A percentile compares a stretch with the other conserved stretches of the same genome.
These are phyloP conservation scores for Tolypocladium album DNA, from an alignment of 2,329 filamentous ascomycete species.

Conservation along the genomic window DNA sequence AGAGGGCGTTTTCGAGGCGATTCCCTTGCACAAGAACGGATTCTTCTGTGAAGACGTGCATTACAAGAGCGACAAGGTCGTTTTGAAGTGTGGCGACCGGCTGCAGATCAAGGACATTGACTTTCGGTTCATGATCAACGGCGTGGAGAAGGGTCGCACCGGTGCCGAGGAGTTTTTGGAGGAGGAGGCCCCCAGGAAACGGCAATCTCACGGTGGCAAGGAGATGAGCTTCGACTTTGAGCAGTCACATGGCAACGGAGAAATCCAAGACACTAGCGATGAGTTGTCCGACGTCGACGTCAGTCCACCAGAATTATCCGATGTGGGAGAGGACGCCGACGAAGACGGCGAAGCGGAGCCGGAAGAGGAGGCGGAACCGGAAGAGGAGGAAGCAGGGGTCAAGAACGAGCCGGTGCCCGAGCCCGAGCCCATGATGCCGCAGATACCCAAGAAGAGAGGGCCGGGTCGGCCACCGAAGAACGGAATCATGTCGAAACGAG, in stretches of 20 bases:
- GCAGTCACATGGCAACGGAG: constrained; percentile 45
- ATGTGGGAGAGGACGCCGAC: constrained; percentile 16
- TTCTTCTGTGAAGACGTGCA: constrained; percentile 55
- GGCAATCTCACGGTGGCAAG: constrained; percentile 47
- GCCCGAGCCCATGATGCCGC: constrained; percentile 25
- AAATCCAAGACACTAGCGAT: constrained; percentile 45
- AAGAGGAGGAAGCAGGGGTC: constrained; percentile 12
- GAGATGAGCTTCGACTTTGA: constrained; percentile 69
- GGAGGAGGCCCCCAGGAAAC: constrained; percentile 36
- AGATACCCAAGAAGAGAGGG: constrained; percentile 56
- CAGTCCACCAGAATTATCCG: constrained; percentile 29
- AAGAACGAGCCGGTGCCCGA: constrained; percentile 18
- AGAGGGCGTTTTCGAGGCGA: constrained; percentile 53
- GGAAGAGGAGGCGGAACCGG: constrained; percentile 11
- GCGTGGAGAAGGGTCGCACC: constrained; percentile 44
- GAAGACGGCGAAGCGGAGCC: constrained; percentile 11
- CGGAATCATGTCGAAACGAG: constrained; percentile 72
- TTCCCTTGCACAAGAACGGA: constrained; percentile 52
- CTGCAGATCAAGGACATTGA: constrained; percentile 63
- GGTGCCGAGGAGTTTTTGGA: constrained; percentile 46
- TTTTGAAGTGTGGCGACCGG: constrained; percentile 52
- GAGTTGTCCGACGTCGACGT: constrained; percentile 34
- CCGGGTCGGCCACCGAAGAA: constrained; percentile 77
- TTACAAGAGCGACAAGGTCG: constrained; percentile 42
- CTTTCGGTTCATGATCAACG: constrained; percentile 59